Evolutionary conservation across 2,329 filamentous ascomycete species (phyloP).

Genomic region (Hysterium pulicare): DNA sequence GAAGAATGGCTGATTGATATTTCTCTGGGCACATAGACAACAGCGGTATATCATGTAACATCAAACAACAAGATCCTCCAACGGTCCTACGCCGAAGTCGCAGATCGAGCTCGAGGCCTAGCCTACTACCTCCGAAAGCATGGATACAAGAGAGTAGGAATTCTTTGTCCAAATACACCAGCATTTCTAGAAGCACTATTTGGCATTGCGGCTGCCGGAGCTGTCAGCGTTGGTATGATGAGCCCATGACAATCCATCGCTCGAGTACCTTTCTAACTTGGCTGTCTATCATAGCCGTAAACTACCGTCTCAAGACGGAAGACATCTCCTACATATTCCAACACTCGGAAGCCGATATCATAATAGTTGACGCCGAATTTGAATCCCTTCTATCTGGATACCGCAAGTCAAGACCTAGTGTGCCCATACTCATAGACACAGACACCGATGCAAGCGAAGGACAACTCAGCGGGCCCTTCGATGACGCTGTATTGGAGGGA

Average conservation of each 20-base stretch:
- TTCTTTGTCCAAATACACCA: conserved; percentile 88
- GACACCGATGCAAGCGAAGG: conserved; percentile 78
- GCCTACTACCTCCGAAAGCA: conserved; percentile 82
- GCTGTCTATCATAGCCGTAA: conserved; percentile 50
- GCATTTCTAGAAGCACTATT: conserved; percentile 90
- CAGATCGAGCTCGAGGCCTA: conserved; percentile 80
- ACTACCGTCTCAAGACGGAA: conserved; percentile 73
- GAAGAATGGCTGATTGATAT: neutral
- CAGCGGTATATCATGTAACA: conserved; percentile 82
- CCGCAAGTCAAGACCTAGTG: conserved; percentile 55
- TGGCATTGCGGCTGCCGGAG: conserved; percentile 78
- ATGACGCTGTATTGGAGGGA: conserved; percentile 79
- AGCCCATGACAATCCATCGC: neutral
- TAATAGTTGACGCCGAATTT: conserved; percentile 85
- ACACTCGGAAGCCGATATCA: conserved; percentile 79
- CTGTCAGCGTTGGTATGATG: conserved; percentile 64
- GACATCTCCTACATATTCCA: conserved; percentile 90
- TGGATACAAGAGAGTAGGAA: conserved; percentile 71
- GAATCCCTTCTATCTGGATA: conserved; percentile 66
- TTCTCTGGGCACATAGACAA: conserved; percentile 50
- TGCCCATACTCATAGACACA: conserved; percentile 75
- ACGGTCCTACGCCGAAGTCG: conserved; percentile 75
- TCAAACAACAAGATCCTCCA: conserved; percentile 70
- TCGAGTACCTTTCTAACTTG: too few relatives aligned
- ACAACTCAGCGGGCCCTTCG: conserved; percentile 73